Percentiles rank a stretch among this genome's conserved stretches.
These are phyloP conservation scores for Eremochloa ophiuroides DNA, from an alignment of 176 grass and related monocot genomes.

Conservation along the genomic window DNA sequence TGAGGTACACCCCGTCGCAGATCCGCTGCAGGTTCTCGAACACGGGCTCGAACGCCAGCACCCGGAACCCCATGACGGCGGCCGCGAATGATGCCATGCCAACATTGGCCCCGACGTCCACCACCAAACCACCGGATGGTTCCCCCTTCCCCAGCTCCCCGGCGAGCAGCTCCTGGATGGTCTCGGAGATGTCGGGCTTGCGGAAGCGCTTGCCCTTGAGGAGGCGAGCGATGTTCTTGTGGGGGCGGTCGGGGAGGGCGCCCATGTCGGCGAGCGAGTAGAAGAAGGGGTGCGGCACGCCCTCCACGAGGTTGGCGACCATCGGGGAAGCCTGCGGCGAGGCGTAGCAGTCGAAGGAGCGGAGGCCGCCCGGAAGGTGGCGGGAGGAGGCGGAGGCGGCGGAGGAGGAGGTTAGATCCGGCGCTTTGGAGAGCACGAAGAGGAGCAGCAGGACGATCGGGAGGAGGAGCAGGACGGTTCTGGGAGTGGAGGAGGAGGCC, in stretches of 20 bases:
- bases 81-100: slow-evolving; percentile 89
- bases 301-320: slow-evolving; percentile 84
- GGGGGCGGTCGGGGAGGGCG: slow-evolving; percentile 60
- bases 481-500: slow-evolving; percentile 25
- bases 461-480: slow-evolving; percentile 35
- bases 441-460: slow-evolving; percentile 52
- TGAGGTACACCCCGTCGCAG: slow-evolving; percentile 75
- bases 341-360: slow-evolving; percentile 71
- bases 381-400: neutral
- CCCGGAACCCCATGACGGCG: slow-evolving; percentile 80
- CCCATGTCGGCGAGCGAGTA: slow-evolving; percentile 89
- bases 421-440: slow-evolving; percentile 40
- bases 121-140: slow-evolving; percentile 35
- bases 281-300: slow-evolving; percentile 68
- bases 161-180: slow-evolving; percentile 64
- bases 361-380: slow-evolving; percentile 6
- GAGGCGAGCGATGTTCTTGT: slow-evolving; percentile 81
- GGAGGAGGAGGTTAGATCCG: slow-evolving; percentile 33
- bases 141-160: slow-evolving; percentile 20
- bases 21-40: slow-evolving; percentile 85
- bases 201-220: slow-evolving; percentile 84
- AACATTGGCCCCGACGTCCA: slow-evolving; percentile 88
- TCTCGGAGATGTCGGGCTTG: slow-evolving; percentile 76
- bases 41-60: slow-evolving; percentile 82
- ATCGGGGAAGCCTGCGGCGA: slow-evolving; percentile 85